Evolutionary conservation across 1,284 basidiomycete species (phyloP), one percentile per base, ranked within the genome.

Genomic region (Bjerkandera adusta): DNA sequence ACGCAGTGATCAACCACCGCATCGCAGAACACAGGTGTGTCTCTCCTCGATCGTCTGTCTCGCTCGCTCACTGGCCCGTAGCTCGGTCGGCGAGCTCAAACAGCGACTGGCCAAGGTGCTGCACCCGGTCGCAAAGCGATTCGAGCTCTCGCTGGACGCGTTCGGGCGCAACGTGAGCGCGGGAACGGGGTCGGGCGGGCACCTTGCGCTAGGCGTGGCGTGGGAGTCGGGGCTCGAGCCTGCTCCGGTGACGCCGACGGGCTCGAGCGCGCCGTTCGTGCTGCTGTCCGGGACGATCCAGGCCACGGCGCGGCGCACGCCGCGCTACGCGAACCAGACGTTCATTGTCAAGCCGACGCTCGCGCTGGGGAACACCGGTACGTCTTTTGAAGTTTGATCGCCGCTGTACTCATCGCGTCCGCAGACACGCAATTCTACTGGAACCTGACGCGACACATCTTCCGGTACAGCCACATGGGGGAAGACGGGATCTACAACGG

Each of bases 1-100:
- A 61, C 43, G 76, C 77, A 1, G 64, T 77, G 3, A 62, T 84
- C 45, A 83, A 85, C 55, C 76, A 75, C 52, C 69, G 73, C n/a
- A 71, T 76, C 45, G 72, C 72, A 18, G 68, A 71, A 30, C 63
- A 71, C 36, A 68, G 68, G 66, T 68, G 29, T 30, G 29, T 30
- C 29, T n/a, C 8, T 8, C 8, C 29, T 30, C 16, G 30, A 13
- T 12, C 30, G 30, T 13, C 30, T 6, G 13, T 15, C 13, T 3
- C 13, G 30, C 30, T 8, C 30, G 30, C 13, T 30, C 29, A 30
- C 30, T 32, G 13, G 16, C 34, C 16, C 26, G 3, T 27, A 74
- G 74, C 41, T 72, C 73, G 0, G 67, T 79, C 7, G 55, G 59
- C 0, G 69, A 65, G 3, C 64, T 77, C n/a, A 61, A 72, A 50